These are phyloP conservation scores for Suillus variegatus DNA, from an alignment of 768 basidiomycete species.

Conservation along the genomic window DNA sequence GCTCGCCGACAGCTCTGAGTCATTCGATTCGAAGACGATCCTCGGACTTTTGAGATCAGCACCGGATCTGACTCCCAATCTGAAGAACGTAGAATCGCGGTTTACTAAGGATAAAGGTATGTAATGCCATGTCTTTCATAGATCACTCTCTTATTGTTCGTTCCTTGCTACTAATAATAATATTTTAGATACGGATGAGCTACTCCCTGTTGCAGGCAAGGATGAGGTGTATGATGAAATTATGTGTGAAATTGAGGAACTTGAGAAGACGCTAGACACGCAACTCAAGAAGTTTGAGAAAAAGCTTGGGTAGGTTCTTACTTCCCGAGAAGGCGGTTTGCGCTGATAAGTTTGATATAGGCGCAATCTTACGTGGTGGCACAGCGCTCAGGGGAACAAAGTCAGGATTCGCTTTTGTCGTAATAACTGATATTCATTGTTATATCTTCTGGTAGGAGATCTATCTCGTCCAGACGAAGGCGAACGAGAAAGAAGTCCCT, in stretches of 20 bases:
- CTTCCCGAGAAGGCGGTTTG: conserved; percentile 11
- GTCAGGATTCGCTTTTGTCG: conserved; percentile 32
- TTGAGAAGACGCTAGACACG: conserved; percentile 74
- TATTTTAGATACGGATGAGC: conserved; percentile 58
- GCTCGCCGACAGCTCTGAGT: conserved; percentile 65
- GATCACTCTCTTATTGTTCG: background rate
- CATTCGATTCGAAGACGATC: conserved; percentile 79
- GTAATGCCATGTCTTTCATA: background rate
- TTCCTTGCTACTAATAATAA: background rate
- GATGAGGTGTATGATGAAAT: conserved; percentile 85
- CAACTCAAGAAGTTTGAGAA: conserved; percentile 67
- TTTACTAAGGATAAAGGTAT: conserved; percentile 64
- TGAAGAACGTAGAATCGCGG: conserved; percentile 74
- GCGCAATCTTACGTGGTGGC: conserved; percentile 58
- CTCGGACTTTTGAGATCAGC: conserved; percentile 73
- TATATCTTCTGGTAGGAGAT: conserved; percentile 65
- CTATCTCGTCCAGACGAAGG: conserved; percentile 78
- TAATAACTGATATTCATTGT: background rate
- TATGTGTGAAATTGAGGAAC: conserved; percentile 61
- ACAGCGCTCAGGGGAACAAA: conserved; percentile 84
- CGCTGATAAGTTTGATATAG: conserved; percentile 39
- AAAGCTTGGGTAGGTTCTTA: conserved; percentile 55
- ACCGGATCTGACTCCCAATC: conserved; percentile 72
- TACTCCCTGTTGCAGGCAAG: conserved; percentile 82
- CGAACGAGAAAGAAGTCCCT: conserved; percentile 64